These are phyloP conservation scores for Sugiyamaella sp. DNA, from an alignment of 1,139 yeast species.

Conservation along the genomic window DNA sequence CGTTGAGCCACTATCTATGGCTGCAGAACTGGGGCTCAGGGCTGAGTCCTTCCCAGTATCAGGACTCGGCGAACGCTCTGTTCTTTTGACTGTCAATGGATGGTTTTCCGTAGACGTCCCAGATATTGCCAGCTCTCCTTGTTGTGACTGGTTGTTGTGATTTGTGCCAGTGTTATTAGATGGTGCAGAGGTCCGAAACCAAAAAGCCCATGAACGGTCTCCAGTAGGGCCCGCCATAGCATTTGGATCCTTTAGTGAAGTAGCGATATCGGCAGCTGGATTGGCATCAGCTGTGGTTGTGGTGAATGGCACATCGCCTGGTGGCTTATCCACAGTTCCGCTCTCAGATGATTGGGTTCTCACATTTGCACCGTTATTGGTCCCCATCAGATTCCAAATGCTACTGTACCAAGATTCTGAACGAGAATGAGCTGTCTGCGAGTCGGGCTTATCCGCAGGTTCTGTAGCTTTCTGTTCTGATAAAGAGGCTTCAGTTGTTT, in stretches of 20 bases:
- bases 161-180: neutral
- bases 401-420: constrained; percentile 18
- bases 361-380: neutral
- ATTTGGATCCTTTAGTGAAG: constrained; percentile 17
- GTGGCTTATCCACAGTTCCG: neutral
- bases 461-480: neutral
- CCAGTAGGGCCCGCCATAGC: constrained; percentile 19
- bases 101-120: constrained; percentile 44
- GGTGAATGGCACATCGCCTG: neutral
- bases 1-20: neutral
- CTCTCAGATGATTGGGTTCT: neutral
- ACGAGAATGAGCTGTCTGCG: neutral
- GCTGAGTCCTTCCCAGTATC: neutral
- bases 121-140: constrained; percentile 45
- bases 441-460: neutral
- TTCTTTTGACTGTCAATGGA: constrained; percentile 36
- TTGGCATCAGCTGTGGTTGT: constrained; percentile 6
- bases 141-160: constrained; percentile 12
- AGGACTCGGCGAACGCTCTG: constrained; percentile 15
- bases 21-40: neutral
- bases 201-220: constrained; percentile 42
- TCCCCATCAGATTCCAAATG: constrained; percentile 10
- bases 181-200: constrained; percentile 31
- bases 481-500: neutral
- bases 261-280: constrained; percentile 1